Evolutionary conservation across 208 protist genomes (phyloP).

Genomic region (Acanthamoeba quina): DNA sequence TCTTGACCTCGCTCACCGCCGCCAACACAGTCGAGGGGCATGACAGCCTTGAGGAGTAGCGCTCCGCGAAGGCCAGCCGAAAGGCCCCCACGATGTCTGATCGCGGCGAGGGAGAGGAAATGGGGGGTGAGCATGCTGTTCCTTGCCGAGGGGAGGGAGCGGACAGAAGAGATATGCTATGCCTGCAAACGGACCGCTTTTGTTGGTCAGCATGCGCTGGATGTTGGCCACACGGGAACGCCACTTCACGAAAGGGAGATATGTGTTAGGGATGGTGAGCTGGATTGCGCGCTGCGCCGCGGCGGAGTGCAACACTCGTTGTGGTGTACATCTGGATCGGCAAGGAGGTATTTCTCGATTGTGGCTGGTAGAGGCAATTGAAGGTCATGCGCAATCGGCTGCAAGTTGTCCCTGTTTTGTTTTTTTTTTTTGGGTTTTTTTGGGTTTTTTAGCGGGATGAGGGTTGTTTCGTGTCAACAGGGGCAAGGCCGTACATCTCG

Average conservation of each 20-base stretch:
- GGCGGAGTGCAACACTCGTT: too few relatives aligned
- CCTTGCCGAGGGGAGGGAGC: too few relatives aligned
- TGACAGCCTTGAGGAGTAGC: not conserved
- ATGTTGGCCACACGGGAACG: not conserved
- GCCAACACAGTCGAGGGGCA: not conserved
- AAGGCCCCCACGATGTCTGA: not conserved
- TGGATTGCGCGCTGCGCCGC: not conserved
- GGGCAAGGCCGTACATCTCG: not conserved
- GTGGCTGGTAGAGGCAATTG: not conserved
- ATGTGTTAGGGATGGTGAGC: too few relatives aligned
- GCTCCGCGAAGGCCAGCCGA: not conserved
- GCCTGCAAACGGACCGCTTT: not conserved
- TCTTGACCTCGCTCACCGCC: conserved; percentile 7
- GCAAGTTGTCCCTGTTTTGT: not conserved
- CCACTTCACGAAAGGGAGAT: too few relatives aligned
- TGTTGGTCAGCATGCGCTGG: not conserved
- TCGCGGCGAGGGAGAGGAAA: too few relatives aligned
- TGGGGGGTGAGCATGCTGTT: too few relatives aligned
- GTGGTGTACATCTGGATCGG: too few relatives aligned
- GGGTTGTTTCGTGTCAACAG: not conserved
- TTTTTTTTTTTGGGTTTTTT: too few relatives aligned
- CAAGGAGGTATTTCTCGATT: not conserved
- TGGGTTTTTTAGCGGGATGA: too few relatives aligned
- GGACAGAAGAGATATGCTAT: too few relatives aligned
- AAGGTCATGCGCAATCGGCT: not conserved